Evolutionary conservation across 1,284 basidiomycete species (phyloP).

Genomic region (Rhodotorula sp.): DNA sequence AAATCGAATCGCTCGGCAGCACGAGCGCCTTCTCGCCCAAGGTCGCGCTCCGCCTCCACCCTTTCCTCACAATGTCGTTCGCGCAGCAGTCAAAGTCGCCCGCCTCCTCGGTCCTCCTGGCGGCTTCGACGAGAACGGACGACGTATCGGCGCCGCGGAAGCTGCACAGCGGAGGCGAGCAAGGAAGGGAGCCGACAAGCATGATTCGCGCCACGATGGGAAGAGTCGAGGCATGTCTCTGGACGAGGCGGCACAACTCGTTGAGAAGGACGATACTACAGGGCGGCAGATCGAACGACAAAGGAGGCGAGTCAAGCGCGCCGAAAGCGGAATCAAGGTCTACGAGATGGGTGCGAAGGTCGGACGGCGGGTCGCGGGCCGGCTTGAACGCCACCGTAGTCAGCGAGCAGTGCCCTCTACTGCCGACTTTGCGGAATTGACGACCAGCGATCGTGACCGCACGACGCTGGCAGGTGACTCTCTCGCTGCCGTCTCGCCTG

Average conservation of each 20-base stretch:
- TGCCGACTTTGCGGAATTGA: not conserved
- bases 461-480: not conserved
- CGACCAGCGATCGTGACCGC: not conserved
- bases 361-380: constrained; percentile 10
- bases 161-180: not conserved
- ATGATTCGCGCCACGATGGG: not conserved
- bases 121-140: constrained; percentile 3
- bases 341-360: constrained; percentile 19
- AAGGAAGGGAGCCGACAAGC: not conserved
- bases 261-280: not conserved
- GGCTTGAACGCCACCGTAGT: constrained; percentile 12
- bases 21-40: constrained; percentile 8
- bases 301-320: constrained; percentile 20
- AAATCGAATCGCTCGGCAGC: not conserved
- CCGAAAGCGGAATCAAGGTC: constrained; percentile 26
- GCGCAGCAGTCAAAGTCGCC: constrained; percentile 16
- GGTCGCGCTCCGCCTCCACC: constrained; percentile 32
- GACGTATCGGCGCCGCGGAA: not conserved
- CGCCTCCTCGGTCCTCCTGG: constrained; percentile 32
- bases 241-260: constrained; percentile 2
- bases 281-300: constrained; percentile 3
- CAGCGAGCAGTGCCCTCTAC: not conserved
- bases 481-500: constrained; percentile 11
- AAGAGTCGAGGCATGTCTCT: not conserved
- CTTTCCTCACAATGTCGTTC: constrained; percentile 27